Evolutionary conservation across 2,329 filamentous ascomycete species (phyloP).

Genomic region (Colletotrichum zoysiae): DNA sequence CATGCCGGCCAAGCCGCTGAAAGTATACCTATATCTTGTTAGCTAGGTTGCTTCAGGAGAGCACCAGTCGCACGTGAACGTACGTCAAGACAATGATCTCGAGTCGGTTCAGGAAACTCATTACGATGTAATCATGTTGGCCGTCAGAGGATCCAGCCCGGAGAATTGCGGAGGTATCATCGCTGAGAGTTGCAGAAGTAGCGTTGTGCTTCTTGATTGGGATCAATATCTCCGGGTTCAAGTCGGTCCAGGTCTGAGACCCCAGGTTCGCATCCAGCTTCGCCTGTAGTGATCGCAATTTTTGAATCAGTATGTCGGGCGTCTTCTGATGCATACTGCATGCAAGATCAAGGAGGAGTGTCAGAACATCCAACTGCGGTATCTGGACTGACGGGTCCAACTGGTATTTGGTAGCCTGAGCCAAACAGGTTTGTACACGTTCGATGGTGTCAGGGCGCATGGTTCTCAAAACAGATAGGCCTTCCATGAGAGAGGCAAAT

Average conservation of each 20-base stretch:
- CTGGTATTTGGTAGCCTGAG: constrained; percentile 79
- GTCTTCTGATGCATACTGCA: constrained; percentile 76
- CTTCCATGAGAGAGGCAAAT: constrained; percentile 76
- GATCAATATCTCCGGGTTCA: constrained; percentile 64
- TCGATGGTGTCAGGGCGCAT: constrained; percentile 75
- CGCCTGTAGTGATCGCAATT: constrained; percentile 72
- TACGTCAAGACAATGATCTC: constrained; percentile 69
- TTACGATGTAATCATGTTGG: constrained; percentile 66
- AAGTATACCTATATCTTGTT: constrained; percentile 60
- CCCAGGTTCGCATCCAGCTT: constrained; percentile 69
- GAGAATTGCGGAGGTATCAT: constrained; percentile 68
- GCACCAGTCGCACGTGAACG: constrained; percentile 45
- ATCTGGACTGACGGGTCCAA: constrained; percentile 73
- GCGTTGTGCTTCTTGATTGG: constrained; percentile 66
- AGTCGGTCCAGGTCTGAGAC: constrained; percentile 59
- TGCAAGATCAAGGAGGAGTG: constrained; percentile 76
- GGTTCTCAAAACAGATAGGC: constrained; percentile 75
- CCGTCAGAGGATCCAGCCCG: constrained; percentile 59
- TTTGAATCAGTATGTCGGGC: constrained; percentile 67
- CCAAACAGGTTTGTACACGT: constrained; percentile 78
- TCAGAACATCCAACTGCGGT: constrained; percentile 74
- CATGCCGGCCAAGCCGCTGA: constrained; percentile 64
- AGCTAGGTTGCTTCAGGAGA: constrained; percentile 23
- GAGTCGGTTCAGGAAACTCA: constrained; percentile 72
- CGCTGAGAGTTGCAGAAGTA: constrained; percentile 64